These are phyloP conservation scores for Uromyces viciae-fabae DNA, from an alignment of 1,284 basidiomycete species.

Conservation along the genomic window DNA sequence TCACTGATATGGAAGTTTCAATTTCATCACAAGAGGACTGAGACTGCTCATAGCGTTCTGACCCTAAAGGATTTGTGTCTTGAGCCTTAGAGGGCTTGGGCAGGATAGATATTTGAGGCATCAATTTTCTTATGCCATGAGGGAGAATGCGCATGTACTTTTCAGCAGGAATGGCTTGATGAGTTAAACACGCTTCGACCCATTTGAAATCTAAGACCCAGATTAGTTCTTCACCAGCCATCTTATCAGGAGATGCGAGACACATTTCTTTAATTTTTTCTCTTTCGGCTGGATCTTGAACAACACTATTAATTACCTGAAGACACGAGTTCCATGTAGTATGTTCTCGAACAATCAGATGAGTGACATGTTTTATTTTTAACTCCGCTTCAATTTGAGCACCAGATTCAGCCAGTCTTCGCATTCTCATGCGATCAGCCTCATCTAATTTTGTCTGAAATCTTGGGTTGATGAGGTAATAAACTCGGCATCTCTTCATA, in stretches of 20 bases:
- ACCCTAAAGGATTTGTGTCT: background rate
- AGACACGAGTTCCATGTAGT: conserved; percentile 26
- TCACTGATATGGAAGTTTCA: conserved; percentile 28
- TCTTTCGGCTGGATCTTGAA: conserved; percentile 17
- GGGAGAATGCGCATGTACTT: conserved; percentile 31
- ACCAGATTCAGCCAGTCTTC: conserved; percentile 25
- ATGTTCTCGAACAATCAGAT: conserved; percentile 23
- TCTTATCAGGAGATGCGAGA: conserved; percentile 9
- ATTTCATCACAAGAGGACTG: conserved; percentile 32
- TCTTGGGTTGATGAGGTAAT: conserved; percentile 23
- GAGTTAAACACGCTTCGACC: conserved; percentile 23
- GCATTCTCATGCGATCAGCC: conserved; percentile 40
- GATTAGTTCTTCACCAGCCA: conserved; percentile 30
- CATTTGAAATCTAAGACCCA: conserved; percentile 41
- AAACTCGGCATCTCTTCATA: conserved; percentile 34
- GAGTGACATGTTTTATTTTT: conserved; percentile 27
- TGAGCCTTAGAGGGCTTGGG: background rate
- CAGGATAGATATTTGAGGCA: background rate
- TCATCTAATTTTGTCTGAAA: conserved; percentile 2
- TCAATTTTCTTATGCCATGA: background rate
- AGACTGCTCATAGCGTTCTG: background rate
- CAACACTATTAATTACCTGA: background rate
- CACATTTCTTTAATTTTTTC: conserved; percentile 18
- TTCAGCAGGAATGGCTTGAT: conserved; percentile 16
- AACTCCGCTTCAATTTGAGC: conserved; percentile 28